Evolutionary conservation across 2,329 filamentous ascomycete genomes (phyloP).

Genomic region (Lachnellula suecica): DNA sequence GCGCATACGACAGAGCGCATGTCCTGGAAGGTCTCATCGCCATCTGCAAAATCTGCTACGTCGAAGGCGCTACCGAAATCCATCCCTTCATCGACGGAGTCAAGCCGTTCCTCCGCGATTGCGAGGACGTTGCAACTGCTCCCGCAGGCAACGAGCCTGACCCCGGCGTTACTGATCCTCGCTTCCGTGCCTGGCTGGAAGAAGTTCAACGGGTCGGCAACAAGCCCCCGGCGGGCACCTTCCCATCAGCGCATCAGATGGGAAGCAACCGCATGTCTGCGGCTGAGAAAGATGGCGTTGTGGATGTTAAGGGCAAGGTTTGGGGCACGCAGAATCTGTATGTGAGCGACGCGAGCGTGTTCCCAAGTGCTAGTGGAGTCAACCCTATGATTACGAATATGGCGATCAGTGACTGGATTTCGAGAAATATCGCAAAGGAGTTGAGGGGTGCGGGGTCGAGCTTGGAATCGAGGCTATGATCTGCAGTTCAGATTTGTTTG

Average conservation of each 20-base stretch:
- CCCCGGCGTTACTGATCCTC: slow-evolving; percentile 53
- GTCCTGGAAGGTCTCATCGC: slow-evolving; percentile 71
- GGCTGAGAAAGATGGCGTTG: slow-evolving; percentile 49
- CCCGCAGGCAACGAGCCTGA: slow-evolving; percentile 11
- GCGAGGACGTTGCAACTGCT: neutral
- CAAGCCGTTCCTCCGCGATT: slow-evolving; percentile 52
- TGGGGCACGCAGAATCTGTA: slow-evolving; percentile 68
- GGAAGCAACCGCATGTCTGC: slow-evolving; percentile 71
- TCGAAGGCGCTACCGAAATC: slow-evolving; percentile 80
- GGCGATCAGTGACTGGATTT: slow-evolving; percentile 67
- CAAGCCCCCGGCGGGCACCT: slow-evolving; percentile 51
- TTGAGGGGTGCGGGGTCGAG: slow-evolving; percentile 27
- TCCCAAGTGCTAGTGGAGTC: slow-evolving; percentile 74
- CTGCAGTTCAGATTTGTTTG: no score
- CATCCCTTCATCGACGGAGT: slow-evolving; percentile 62
- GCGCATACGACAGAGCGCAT: slow-evolving; percentile 69
- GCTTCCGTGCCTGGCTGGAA: slow-evolving; percentile 62
- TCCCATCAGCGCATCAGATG: slow-evolving; percentile 79
- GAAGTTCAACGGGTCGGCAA: slow-evolving; percentile 48
- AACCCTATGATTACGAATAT: slow-evolving; percentile 82
- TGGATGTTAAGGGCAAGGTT: slow-evolving; percentile 57
- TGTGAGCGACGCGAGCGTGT: slow-evolving; percentile 73
- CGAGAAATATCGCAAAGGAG: slow-evolving; percentile 53
- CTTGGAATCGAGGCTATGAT: slow-evolving; percentile 13
- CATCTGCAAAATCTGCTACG: slow-evolving; percentile 73